phyloP scores from a whole-genome alignment of 495 filamentous ascomycete species.

The Astrocystis sublimbata region DNA sequence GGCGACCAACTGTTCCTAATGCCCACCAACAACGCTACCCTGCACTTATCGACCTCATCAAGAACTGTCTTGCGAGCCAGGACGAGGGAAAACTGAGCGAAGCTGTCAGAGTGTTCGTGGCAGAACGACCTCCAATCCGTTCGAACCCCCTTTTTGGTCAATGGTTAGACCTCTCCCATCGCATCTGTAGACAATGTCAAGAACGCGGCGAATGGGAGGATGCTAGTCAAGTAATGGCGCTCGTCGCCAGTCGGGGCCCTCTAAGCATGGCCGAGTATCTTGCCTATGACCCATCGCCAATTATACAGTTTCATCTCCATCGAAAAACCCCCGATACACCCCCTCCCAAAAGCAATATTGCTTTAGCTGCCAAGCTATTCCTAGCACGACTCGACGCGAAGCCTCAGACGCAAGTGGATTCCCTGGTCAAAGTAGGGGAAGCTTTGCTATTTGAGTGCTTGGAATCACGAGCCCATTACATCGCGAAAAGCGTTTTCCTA shows the following conservation, averaged over 20 bases:
- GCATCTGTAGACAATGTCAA: conserved; percentile 40
- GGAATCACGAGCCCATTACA: conserved; percentile 18
- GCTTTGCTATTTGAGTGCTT: conserved; percentile 34
- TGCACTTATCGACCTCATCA: neutral
- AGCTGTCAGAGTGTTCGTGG: conserved; percentile 28
- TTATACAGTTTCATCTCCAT: conserved; percentile 36
- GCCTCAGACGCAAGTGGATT: conserved; percentile 9
- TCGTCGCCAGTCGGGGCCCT: conserved; percentile 27
- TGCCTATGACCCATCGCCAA: conserved; percentile 31
- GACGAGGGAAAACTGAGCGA: conserved; percentile 21
- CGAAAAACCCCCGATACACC: conserved; percentile 12
- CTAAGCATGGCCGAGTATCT: conserved; percentile 39
- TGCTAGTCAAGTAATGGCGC: conserved; percentile 34
- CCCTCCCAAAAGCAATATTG: conserved; percentile 16
- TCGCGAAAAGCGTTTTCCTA: conserved; percentile 32
- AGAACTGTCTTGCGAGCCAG: conserved; percentile 13
- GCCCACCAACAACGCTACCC: neutral
- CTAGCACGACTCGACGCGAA: conserved; percentile 35
- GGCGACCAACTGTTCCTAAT: neutral
- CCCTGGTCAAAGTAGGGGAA: conserved; percentile 31
- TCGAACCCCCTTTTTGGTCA: conserved; percentile 22
- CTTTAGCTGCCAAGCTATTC: conserved; percentile 36
- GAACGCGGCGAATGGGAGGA: conserved; percentile 29
- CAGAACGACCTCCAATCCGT: conserved; percentile 18
- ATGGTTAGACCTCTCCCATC: conserved; percentile 38